phyloP scores from a whole-genome alignment of 768 basidiomycete species.

The Agaricus bisporus region DNA sequence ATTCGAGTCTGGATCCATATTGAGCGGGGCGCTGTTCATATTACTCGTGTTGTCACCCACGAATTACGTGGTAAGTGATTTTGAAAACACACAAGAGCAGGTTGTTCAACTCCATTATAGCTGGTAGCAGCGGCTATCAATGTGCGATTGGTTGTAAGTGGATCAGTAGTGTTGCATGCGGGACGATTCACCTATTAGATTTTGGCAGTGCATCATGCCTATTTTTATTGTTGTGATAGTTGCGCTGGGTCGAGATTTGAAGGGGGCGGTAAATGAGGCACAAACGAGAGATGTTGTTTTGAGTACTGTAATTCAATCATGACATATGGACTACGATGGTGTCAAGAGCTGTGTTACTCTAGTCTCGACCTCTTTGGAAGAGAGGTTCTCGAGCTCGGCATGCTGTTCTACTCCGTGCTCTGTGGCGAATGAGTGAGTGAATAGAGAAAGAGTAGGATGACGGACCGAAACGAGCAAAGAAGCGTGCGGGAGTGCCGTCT shows the following conservation, averaged over 20 bases:
- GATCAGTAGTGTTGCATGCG: neutral
- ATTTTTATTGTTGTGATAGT: constrained; percentile 21
- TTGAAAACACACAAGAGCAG: neutral
- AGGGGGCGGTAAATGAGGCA: constrained; percentile 12
- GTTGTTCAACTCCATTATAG: constrained; percentile 10
- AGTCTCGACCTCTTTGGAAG: constrained; percentile 62
- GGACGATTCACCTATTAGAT: neutral
- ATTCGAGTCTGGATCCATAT: constrained; percentile 19
- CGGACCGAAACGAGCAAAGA: constrained; percentile 84
- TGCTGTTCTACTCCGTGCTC: constrained; percentile 79
- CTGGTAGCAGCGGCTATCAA: constrained; percentile 15
- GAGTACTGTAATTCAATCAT: neutral
- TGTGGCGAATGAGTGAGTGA: constrained; percentile 22
- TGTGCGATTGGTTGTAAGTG: constrained; percentile 18
- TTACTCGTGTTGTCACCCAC: constrained; percentile 14
- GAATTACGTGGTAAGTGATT: constrained; percentile 15
- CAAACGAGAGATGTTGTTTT: constrained; percentile 5
- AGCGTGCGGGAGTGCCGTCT: constrained; percentile 69
- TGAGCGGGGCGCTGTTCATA: constrained; percentile 13
- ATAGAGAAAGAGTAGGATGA: constrained; percentile 9
- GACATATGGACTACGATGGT: neutral
- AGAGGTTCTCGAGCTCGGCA: constrained; percentile 73
- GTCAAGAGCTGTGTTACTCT: constrained; percentile 60
- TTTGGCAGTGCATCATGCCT: constrained; percentile 19
- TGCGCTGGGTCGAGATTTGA: constrained; percentile 16